Evolutionary conservation across 108 stramenopile genomes (phyloP).

Genomic region (Pseudonitzschia multiseries): DNA sequence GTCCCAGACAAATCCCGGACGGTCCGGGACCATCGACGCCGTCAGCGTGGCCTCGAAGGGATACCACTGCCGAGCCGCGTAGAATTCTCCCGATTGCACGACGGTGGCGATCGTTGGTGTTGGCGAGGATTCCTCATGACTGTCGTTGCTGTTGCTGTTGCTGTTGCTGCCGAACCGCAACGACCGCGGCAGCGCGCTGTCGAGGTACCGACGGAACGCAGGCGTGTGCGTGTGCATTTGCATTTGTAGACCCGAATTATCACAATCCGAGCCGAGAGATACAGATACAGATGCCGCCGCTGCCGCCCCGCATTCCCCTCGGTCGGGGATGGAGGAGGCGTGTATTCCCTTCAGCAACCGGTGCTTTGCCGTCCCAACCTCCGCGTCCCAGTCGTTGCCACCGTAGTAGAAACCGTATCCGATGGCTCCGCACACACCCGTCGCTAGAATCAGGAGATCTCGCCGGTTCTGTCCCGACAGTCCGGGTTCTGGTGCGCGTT

Average conservation of each 20-base stretch:
- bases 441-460: not conserved
- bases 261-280: not conserved
- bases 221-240: too few species aligned
- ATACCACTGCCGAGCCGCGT: constrained; percentile 2
- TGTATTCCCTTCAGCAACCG: not conserved
- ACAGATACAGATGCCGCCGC: too few species aligned
- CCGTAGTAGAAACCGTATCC: not conserved
- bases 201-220: not conserved
- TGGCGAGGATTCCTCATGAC: too few species aligned
- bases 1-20: constrained; percentile 18
- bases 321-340: not conserved
- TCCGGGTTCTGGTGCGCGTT: not conserved
- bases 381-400: not conserved
- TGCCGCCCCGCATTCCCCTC: not conserved
- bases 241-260: too few species aligned
- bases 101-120: not conserved
- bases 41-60: not conserved
- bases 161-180: not conserved
- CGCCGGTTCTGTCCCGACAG: not conserved
- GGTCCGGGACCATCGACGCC: not conserved
- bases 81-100: constrained; percentile 1
- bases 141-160: not conserved
- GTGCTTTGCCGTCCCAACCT: not conserved
- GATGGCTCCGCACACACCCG: not conserved
- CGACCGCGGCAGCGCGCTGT: not conserved